Conservation (phyloP, 176 grass and related monocot genomes). For the Phoenix dactylifera region DNA sequence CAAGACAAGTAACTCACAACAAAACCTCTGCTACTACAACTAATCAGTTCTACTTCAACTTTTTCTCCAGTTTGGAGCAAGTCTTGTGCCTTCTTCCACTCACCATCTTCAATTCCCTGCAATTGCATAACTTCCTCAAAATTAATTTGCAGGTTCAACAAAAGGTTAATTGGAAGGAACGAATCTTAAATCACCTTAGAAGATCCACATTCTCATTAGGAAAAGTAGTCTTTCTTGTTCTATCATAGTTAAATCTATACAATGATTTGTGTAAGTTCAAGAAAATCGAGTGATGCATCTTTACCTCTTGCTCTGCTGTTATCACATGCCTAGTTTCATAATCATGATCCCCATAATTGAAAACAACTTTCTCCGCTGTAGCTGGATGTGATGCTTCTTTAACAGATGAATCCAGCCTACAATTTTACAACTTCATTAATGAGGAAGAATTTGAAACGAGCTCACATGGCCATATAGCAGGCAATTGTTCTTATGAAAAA, state of each 20-base stretch:
- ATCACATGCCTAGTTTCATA: constrained; percentile 40
- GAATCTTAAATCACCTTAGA: too few relatives aligned
- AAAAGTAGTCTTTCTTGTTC: too few relatives aligned
- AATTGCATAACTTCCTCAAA: not conserved
- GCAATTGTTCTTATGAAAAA: too few relatives aligned
- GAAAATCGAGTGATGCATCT: constrained; percentile 19
- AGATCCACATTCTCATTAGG: too few relatives aligned
- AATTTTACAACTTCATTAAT: constrained; percentile 26
- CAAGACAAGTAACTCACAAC: constrained; percentile 46
- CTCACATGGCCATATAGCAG: too few relatives aligned
- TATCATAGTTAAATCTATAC: too few relatives aligned
- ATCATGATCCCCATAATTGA: constrained; percentile 19
- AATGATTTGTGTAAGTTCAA: not conserved
- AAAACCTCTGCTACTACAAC: constrained; percentile 82
- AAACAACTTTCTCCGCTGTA: constrained; percentile 18
- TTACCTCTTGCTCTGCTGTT: constrained; percentile 68
- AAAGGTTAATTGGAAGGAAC: not conserved
- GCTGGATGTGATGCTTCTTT: constrained; percentile 28
- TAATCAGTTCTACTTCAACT: constrained; percentile 77
- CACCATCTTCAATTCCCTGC: constrained; percentile 24
- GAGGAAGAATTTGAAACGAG: too few relatives aligned
- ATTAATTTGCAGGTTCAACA: not conserved
- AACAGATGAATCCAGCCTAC: constrained; percentile 46
- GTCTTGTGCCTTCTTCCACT: constrained; percentile 56
- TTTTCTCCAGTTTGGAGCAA: constrained; percentile 60